Evolutionary conservation across 352 stramenopile species (phyloP).

Genomic region (Elongisporangium prolatum): DNA sequence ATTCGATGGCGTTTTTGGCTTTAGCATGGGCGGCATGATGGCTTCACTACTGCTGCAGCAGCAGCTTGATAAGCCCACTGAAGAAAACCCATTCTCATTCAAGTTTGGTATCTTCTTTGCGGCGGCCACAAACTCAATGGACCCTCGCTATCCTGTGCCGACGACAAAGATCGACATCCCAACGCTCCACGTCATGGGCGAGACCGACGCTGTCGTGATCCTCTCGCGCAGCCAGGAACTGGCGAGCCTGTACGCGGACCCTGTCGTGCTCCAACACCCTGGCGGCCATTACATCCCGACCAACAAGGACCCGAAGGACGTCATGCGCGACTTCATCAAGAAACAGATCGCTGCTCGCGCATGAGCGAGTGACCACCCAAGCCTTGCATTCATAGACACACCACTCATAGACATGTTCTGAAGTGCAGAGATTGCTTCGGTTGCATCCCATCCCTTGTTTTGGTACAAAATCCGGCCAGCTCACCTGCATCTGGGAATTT

Average conservation of each 20-base stretch:
- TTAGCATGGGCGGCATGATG: conserved; percentile 78
- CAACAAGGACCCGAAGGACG: conserved; percentile 79
- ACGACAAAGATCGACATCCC: conserved; percentile 48
- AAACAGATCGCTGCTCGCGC: conserved; percentile 21
- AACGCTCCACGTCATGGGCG: conserved; percentile 78
- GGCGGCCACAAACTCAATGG: conserved; percentile 28
- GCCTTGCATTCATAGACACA: not conserved
- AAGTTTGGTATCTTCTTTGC: conserved; percentile 75
- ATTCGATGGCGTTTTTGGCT: conserved; percentile 83
- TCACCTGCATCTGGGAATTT: not conserved
- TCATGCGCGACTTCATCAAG: conserved; percentile 67
- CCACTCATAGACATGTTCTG: not conserved
- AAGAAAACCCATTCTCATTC: conserved; percentile 55
- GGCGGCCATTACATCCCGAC: conserved; percentile 85
- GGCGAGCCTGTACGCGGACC: conserved; percentile 44
- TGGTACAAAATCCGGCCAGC: not conserved
- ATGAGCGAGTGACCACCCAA: not conserved
- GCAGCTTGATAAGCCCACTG: conserved; percentile 39
- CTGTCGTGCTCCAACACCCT: conserved; percentile 51
- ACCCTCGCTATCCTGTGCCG: conserved; percentile 37
- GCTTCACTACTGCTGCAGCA: conserved; percentile 60
- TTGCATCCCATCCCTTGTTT: not conserved
- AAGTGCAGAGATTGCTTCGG: not conserved
- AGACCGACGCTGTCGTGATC: conserved; percentile 67
- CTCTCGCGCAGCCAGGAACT: conserved; percentile 54